These are phyloP conservation scores for Phialocephala subalpina DNA, from an alignment of 2,329 filamentous ascomycete species.

Conservation along the genomic window DNA sequence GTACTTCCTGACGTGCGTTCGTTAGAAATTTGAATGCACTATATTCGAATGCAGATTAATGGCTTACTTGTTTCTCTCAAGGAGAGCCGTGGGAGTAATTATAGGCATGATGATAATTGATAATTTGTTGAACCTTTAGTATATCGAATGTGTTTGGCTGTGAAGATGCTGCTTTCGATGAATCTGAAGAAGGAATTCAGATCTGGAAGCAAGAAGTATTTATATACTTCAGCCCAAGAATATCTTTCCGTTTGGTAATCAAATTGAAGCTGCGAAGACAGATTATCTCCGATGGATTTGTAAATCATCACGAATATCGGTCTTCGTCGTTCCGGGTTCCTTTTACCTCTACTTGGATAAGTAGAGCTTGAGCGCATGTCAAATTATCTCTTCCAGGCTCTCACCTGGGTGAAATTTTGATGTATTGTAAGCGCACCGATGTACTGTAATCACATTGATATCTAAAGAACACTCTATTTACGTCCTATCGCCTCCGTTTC, in stretches of 20 bases:
- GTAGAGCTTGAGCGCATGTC: too few relatives aligned
- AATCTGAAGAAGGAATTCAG: neutral
- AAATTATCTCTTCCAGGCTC: too few relatives aligned
- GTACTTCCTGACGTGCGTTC: neutral
- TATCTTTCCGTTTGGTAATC: neutral
- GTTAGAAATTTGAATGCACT: neutral
- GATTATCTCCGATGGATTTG: neutral
- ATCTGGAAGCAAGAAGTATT: neutral
- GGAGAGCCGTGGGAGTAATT: neutral
- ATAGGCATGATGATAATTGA: neutral
- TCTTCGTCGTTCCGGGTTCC: too few relatives aligned
- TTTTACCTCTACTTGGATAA: too few relatives aligned
- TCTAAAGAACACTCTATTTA: too few relatives aligned
- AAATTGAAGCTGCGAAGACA: neutral
- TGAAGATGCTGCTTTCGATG: neutral
- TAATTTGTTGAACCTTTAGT: neutral
- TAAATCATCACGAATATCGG: neutral
- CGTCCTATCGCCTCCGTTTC: too few relatives aligned
- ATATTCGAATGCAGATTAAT: neutral
- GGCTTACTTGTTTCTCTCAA: constrained; percentile 12
- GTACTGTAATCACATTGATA: too few relatives aligned
- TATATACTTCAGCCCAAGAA: neutral
- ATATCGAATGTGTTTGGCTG: neutral
- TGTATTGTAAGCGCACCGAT: neutral
- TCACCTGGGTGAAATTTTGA: too few relatives aligned